Percentiles rank a stretch among this genome's conserved stretches.
Evolutionary conservation across 306 rosid species (phyloP).

Genomic region (Gleditsia sinensis): DNA sequence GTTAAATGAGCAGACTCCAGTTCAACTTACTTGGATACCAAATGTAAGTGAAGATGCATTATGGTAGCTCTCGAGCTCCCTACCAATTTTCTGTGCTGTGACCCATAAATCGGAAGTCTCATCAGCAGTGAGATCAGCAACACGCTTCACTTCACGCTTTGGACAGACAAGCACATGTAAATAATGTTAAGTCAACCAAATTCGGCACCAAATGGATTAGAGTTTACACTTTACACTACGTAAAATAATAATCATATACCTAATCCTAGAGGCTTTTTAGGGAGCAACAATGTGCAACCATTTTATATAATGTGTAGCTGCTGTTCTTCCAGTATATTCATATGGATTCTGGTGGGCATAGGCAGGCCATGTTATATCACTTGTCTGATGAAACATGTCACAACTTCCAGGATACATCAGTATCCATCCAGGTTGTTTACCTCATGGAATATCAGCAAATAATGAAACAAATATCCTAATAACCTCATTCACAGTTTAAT

Average conservation of each 20-base stretch:
- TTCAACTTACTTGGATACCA: slow-evolving; percentile 70
- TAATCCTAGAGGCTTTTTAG: background rate
- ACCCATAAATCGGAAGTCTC: slow-evolving; percentile 80
- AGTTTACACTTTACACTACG: background rate
- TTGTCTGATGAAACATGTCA: background rate
- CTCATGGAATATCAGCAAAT: slow-evolving; percentile 18
- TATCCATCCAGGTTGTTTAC: background rate
- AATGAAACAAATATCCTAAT: slow-evolving; percentile 2
- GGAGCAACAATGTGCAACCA: background rate
- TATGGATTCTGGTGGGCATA: slow-evolving; percentile 7
- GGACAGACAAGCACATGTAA: slow-evolving; percentile 87
- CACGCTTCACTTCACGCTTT: slow-evolving; percentile 87
- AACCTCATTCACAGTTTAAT: background rate
- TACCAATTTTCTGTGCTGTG: slow-evolving; percentile 80
- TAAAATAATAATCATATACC: background rate
- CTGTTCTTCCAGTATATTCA: slow-evolving; percentile 8
- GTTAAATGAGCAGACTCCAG: background rate
- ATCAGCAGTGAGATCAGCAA: slow-evolving; percentile 72
- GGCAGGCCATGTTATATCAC: background rate
- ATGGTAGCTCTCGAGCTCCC: slow-evolving; percentile 75
- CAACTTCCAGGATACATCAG: background rate
- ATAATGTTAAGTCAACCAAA: slow-evolving; percentile 62
- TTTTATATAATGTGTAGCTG: background rate
- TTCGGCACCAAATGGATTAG: background rate
- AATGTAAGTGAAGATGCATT: slow-evolving; percentile 82